phyloP scores from a whole-genome alignment of 2,329 filamentous ascomycete genomes.

The Stagonosporopsis tanaceti region DNA sequence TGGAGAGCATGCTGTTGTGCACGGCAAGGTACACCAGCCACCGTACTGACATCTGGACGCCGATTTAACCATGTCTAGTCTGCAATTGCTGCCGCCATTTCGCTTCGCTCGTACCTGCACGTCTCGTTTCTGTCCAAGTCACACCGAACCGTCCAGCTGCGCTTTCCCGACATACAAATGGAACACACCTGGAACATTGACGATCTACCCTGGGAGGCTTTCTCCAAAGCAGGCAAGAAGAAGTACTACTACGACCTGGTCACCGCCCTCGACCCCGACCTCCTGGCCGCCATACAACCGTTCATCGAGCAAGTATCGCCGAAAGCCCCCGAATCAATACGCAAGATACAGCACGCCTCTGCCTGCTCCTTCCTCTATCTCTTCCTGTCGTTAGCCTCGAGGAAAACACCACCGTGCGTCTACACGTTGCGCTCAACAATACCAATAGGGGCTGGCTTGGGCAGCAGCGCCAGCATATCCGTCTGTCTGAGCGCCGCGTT shows the following conservation, averaged over 20 bases:
- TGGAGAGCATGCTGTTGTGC: slow-evolving; percentile 96
- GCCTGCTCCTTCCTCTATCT: slow-evolving; percentile 91
- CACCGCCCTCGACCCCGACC: slow-evolving; percentile 81
- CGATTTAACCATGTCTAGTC: slow-evolving; percentile 61
- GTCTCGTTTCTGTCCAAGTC: slow-evolving; percentile 95
- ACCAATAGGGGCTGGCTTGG: slow-evolving; percentile 88
- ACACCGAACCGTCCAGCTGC: slow-evolving; percentile 83
- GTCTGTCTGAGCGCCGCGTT: slow-evolving; percentile 88
- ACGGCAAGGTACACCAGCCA: slow-evolving; percentile 76
- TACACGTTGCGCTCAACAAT: slow-evolving; percentile 95
- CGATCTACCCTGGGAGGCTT: slow-evolving; percentile 83
- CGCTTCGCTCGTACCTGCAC: slow-evolving; percentile 93
- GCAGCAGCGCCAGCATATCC: slow-evolving; percentile 91
- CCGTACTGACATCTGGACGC: background rate
- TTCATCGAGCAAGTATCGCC: slow-evolving; percentile 77
- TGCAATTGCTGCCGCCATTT: slow-evolving; percentile 93
- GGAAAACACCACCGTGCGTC: slow-evolving; percentile 79
- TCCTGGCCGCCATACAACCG: slow-evolving; percentile 81
- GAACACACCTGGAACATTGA: slow-evolving; percentile 95
- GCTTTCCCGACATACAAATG: slow-evolving; percentile 90
- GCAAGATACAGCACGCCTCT: slow-evolving; percentile 84
- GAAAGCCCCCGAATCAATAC: slow-evolving; percentile 70
- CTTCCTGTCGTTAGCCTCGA: slow-evolving; percentile 84
- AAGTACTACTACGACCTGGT: slow-evolving; percentile 90
- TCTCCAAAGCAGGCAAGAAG: slow-evolving; percentile 83